Base-by-base conservation (phyloP, 371 early-diverging fungal genomes). In the Mucor velutinosus region DNA sequence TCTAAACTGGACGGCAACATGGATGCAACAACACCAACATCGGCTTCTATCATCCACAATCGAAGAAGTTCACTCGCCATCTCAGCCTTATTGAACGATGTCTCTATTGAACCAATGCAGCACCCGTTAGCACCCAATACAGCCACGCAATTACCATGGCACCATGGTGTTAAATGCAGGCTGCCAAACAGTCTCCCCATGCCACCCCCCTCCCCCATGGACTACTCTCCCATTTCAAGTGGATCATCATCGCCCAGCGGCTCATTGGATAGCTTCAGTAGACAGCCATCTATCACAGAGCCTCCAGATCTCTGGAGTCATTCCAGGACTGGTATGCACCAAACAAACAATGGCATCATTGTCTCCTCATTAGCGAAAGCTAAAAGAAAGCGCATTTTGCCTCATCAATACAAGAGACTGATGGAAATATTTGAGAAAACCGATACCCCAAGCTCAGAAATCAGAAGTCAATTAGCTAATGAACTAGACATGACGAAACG, bases 401-500 rank as follows among this genome's bases (percentile, higher is more conserved):
- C 80, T 17, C 87, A 87, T 67, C 90, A 91, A 72, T 81, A 90
- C 17, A 79, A 79, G 37, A 77, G 86, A 72, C 79, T 91, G 15
- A 75, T 85, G 14, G 79, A 82, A 17, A 76, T 84, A 62, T 91
- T 91, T 71, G 84, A 84, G 25, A 76, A 77, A 64, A 93, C 89
- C 8, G 89, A 91, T 69, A 92, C 93, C 41, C 98, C 98, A n/a
- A 90, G 91, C 63, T 90, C 90, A 67, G 87, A 91, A 66, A 79
- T 92, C 32, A 86, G 98, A 37, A 92, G 90, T 67, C 80, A 83
- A 61, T 90, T 98, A 19, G 92, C 93, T 10, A 81, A 82, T 56
- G 87, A 92, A 76, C 82, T 97, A 27, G 84, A 86, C 62, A 96
- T 97, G 96, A 93, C 94, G 47, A 90, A 90, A 66, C 80, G 97